phyloP scores from a whole-genome alignment of 495 filamentous ascomycete genomes.

The Penicillium turbatum region DNA sequence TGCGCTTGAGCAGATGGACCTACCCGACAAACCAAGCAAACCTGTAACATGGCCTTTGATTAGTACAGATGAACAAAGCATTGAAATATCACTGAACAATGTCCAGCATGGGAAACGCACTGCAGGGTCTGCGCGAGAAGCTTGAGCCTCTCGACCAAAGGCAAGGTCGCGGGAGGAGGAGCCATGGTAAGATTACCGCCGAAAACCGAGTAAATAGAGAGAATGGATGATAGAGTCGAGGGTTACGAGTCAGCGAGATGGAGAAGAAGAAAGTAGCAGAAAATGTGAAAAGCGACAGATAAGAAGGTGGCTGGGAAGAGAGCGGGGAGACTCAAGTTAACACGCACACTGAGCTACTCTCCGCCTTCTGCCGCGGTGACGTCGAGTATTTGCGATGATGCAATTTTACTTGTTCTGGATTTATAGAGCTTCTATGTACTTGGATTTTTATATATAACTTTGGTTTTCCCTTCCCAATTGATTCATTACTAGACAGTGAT shows the following conservation, averaged over 20 bases:
- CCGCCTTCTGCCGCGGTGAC: slow-evolving; percentile 24
- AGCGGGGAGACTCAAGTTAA: slow-evolving; percentile 23
- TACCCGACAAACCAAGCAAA: slow-evolving; percentile 91
- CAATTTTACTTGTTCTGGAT: slow-evolving; percentile 2
- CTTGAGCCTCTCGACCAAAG: slow-evolving; percentile 69
- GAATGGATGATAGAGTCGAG: not conserved
- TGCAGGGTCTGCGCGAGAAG: slow-evolving; percentile 82
- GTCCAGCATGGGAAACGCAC: slow-evolving; percentile 48
- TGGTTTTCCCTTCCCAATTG: not conserved
- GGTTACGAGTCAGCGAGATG: slow-evolving; percentile 1
- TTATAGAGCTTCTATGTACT: not conserved
- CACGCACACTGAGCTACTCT: slow-evolving; percentile 15
- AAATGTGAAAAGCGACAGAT: slow-evolving; percentile 6
- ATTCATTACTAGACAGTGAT: not conserved
- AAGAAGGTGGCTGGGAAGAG: slow-evolving; percentile 26
- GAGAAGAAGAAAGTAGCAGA: not conserved
- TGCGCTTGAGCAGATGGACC: slow-evolving; percentile 33
- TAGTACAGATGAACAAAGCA: slow-evolving; percentile 39
- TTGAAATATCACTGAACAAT: slow-evolving; percentile 17
- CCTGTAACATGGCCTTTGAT: slow-evolving; percentile 26
- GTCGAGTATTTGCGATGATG: slow-evolving; percentile 22
- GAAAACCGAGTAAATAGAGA: not conserved
- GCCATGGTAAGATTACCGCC: slow-evolving; percentile 53
- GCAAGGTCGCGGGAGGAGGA: slow-evolving; percentile 65
- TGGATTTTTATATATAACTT: not conserved